These are phyloP conservation scores for Fusarium sp. DNA, from an alignment of 2,329 filamentous ascomycete genomes.

Conservation along the genomic window DNA sequence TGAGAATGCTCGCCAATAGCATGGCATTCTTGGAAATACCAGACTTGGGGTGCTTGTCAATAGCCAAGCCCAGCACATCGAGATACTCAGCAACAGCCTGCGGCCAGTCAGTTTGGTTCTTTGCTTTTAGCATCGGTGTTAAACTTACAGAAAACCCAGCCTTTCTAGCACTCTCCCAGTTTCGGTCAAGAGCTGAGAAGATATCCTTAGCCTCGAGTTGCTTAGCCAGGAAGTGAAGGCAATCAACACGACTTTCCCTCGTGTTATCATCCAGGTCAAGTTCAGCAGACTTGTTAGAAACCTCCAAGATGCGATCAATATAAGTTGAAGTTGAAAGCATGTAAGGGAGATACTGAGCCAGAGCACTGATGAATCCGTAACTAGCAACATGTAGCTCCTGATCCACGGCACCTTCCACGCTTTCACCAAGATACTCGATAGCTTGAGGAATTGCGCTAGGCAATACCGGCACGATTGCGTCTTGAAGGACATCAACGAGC, in stretches of 20 bases:
- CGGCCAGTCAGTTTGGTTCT: constrained; percentile 46
- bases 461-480: constrained; percentile 85
- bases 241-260: constrained; percentile 73
- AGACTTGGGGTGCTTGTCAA: constrained; percentile 82
- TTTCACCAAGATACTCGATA: constrained; percentile 75
- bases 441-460: constrained; percentile 79
- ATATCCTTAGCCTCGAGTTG: constrained; percentile 82
- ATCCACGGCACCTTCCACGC: constrained; percentile 65
- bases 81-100: constrained; percentile 77
- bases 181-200: constrained; percentile 77
- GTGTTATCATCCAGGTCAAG: constrained; percentile 70
- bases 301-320: constrained; percentile 75
- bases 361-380: constrained; percentile 80
- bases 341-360: constrained; percentile 87
- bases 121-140: background rate
- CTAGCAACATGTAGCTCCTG: constrained; percentile 81
- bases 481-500: constrained; percentile 86
- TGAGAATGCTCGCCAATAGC: constrained; percentile 73
- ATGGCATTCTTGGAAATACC: constrained; percentile 80
- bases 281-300: constrained; percentile 78
- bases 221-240: constrained; percentile 79
- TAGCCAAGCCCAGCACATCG: constrained; percentile 73
- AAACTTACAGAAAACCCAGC: constrained; percentile 70
- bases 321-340: constrained; percentile 85
- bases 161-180: constrained; percentile 73